Percentiles rank a stretch among this genome's conserved stretches.
Conservation (phyloP, 768 basidiomycete species). For the Psilocybe sp. region DNA sequence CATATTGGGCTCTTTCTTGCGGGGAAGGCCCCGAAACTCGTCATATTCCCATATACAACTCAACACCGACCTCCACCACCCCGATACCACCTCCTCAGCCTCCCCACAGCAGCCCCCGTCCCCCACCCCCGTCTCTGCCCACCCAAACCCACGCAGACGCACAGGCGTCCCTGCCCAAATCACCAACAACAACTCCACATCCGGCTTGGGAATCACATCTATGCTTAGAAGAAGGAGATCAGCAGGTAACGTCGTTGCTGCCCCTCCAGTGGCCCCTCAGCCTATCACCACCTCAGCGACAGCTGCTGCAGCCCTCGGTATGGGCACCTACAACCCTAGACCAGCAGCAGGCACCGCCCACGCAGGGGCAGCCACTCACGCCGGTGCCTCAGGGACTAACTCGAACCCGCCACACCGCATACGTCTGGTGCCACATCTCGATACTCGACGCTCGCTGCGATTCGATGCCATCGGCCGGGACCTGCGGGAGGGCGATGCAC, state of each 20-base stretch:
- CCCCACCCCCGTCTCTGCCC: slow-evolving; percentile 22
- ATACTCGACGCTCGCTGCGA: slow-evolving; percentile 81
- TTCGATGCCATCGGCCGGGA: slow-evolving; percentile 93
- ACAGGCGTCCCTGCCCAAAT: slow-evolving; percentile 28
- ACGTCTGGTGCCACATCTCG: slow-evolving; percentile 93
- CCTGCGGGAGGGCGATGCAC: slow-evolving; percentile 62
- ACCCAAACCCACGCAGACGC: slow-evolving; percentile 17
- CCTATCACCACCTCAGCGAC: slow-evolving; percentile 23
- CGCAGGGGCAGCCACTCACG: slow-evolving; percentile 5
- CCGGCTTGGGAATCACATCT: slow-evolving; percentile 47
- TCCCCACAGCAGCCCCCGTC: slow-evolving; percentile 37
- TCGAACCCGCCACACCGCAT: slow-evolving; percentile 56
- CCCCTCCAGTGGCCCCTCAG: slow-evolving; percentile 18
- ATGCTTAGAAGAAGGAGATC: slow-evolving; percentile 71
- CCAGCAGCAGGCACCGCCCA: slow-evolving; percentile 3
- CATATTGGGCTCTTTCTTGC: slow-evolving; percentile 72
- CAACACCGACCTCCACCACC: slow-evolving; percentile 30
- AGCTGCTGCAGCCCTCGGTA: slow-evolving; percentile 20
- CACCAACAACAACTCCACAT: slow-evolving; percentile 23
- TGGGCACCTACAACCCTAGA: slow-evolving; percentile 12
- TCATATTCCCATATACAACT: slow-evolving; percentile 55
- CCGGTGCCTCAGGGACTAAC: slow-evolving; percentile 8
- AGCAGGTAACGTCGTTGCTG: slow-evolving; percentile 46
- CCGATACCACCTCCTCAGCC: slow-evolving; percentile 28
- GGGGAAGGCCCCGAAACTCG: slow-evolving; percentile 64